Evolutionary conservation across 768 basidiomycete species (phyloP).

Genomic region (Collybiopsis luxurians): DNA sequence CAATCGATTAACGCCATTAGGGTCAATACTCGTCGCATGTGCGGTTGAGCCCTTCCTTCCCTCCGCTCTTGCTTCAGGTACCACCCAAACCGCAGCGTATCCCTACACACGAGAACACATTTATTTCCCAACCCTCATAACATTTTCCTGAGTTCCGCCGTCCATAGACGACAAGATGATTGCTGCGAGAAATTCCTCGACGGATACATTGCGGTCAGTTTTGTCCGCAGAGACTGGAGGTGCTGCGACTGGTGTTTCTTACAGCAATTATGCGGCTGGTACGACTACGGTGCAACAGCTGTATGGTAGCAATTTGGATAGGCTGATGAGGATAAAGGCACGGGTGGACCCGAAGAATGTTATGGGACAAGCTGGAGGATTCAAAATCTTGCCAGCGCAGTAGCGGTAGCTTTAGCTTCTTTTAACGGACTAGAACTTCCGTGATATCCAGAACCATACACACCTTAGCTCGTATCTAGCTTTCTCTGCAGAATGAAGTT

Average conservation of each 20-base stretch:
- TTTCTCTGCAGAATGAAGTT: too few relatives aligned
- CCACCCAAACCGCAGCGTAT: slow-evolving; percentile 42
- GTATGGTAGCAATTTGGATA: slow-evolving; percentile 47
- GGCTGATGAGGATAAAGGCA: slow-evolving; percentile 37
- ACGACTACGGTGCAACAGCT: slow-evolving; percentile 48
- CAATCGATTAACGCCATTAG: background rate
- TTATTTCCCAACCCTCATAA: slow-evolving; percentile 44
- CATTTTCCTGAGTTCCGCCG: slow-evolving; percentile 39
- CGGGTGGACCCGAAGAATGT: slow-evolving; percentile 54
- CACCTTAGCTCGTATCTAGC: too few relatives aligned
- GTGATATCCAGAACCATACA: too few relatives aligned
- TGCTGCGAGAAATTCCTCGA: slow-evolving; percentile 35
- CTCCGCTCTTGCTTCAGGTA: slow-evolving; percentile 32
- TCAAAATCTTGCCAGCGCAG: slow-evolving; percentile 41
- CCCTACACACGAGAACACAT: slow-evolving; percentile 23
- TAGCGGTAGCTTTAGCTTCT: too few relatives aligned
- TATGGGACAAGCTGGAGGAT: slow-evolving; percentile 69
- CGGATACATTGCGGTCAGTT: slow-evolving; percentile 34
- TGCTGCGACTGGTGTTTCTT: slow-evolving; percentile 41
- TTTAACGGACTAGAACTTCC: too few relatives aligned
- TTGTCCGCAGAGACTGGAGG: slow-evolving; percentile 34
- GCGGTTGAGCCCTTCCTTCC: slow-evolving; percentile 37
- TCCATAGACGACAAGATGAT: slow-evolving; percentile 37
- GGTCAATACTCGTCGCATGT: slow-evolving; percentile 28
- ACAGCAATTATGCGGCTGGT: slow-evolving; percentile 50